Conservation (phyloP, 1,284 basidiomycete genomes). For the Boletus smithii region DNA sequence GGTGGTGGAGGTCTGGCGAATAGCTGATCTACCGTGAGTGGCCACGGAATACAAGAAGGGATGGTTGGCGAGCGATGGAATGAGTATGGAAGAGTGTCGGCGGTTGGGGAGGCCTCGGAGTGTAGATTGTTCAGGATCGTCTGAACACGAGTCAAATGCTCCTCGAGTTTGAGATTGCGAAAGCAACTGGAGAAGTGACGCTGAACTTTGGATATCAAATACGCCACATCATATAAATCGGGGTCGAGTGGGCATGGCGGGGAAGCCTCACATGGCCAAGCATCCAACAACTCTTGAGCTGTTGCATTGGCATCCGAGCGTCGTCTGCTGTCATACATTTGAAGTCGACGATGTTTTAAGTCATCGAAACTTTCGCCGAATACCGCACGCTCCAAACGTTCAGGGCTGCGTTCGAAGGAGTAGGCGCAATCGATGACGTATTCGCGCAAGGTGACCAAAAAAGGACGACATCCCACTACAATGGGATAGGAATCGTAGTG, state of each 20-base stretch:
- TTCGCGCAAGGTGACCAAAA: neutral
- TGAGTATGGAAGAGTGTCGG: slow-evolving; percentile 4
- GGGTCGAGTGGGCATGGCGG: slow-evolving; percentile 2
- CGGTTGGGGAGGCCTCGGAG: neutral
- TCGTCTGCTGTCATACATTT: slow-evolving; percentile 11
- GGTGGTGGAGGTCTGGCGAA: slow-evolving; percentile 1
- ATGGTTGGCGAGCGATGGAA: slow-evolving; percentile 3
- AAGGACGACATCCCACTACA: slow-evolving; percentile 3
- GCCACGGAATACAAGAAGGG: neutral
- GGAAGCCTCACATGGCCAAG: slow-evolving; percentile 4
- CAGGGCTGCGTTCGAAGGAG: slow-evolving; percentile 15
- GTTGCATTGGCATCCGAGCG: slow-evolving; percentile 2
- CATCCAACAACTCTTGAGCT: neutral
- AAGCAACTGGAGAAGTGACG: slow-evolving; percentile 5
- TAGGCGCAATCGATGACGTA: slow-evolving; percentile 4
- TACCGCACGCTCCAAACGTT: neutral
- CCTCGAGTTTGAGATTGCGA: neutral
- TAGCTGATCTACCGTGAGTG: slow-evolving; percentile 1
- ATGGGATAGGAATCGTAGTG: slow-evolving; percentile 11
- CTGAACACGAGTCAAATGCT: slow-evolving; percentile 12
- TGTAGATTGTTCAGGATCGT: slow-evolving; percentile 3
- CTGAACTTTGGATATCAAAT: neutral
- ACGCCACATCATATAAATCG: slow-evolving; percentile 4
- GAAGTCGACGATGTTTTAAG: neutral
- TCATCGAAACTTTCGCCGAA: slow-evolving; percentile 1